Base-by-base conservation (phyloP, 192 early-diverging fungal genomes). In the Spizellomyces punctatus region DNA sequence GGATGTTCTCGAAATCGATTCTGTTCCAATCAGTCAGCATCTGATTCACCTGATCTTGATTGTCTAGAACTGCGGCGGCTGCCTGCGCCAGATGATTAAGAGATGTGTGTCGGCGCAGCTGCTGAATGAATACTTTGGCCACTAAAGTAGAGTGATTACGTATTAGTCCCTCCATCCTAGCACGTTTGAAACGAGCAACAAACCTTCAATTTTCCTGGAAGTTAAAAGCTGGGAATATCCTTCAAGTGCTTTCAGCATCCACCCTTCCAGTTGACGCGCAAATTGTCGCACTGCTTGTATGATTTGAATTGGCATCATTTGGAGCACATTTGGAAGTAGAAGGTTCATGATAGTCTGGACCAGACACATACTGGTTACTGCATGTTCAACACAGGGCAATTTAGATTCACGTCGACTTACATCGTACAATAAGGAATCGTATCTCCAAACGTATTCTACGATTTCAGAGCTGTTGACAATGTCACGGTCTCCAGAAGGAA, bases 381-480 rank as follows among this genome's bases (percentile, higher is more conserved):
- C 27, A 36, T 3, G 27, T 36, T 36, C 27, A 36, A 36, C 27
- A 36, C 27, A 0, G 3, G 27, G 27, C 27, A 36, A 36, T 36
- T 36, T 36, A 3, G 27, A 36, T 36, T 36, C 27, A 36, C 27
- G 3, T 36, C 27, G 1, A 36, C 71, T 66, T 78, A 81, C 79
- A 66, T 85, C 84, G 64, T 83, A 85, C n/a, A 85, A 65, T 14
- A 73, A 45, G 19, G 79, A 75, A 61, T 85, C 84, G 73, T 78
- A 83, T 60, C 82, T 69, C 82, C 84, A 85, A 21, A 85, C 68
- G 27, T 73, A 61, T 9, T 85, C 84, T 2, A 69, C 61, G 19
- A 83, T 67, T 9, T 82, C 81, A 16, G 71, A 64, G 6, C 46
- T 50, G 0, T 66, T 66, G 10, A 72, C 63, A 36, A 84, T 41